These are phyloP conservation scores for Vitis hybrid DNA, from an alignment of 177 flowering plant genomes.

Conservation along the genomic window DNA sequence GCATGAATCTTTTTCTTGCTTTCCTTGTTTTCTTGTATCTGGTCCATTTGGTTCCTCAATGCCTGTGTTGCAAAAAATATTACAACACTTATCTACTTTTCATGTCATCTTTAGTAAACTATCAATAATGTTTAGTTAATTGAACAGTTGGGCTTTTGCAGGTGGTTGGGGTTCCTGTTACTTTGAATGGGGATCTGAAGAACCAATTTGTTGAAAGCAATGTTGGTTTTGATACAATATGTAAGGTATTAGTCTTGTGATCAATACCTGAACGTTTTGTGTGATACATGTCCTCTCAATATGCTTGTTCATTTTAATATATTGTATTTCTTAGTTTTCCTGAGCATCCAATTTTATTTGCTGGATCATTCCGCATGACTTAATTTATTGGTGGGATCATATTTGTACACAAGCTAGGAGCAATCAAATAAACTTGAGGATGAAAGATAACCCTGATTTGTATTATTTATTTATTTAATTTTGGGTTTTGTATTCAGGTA, in stretches of 20 bases:
- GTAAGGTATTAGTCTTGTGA: slow-evolving; percentile 58
- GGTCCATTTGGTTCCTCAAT: neutral
- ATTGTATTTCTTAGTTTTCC: neutral
- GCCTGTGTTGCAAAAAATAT: no score
- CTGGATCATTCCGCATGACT: neutral
- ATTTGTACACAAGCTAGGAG: neutral
- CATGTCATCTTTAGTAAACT: neutral
- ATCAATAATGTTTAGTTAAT: neutral
- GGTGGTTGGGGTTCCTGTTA: slow-evolving; percentile 98
- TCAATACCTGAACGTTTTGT: neutral
- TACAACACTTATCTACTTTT: neutral
- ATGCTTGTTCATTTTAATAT: neutral
- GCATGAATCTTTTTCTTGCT: neutral
- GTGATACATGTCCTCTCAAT: neutral
- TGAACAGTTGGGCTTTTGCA: slow-evolving; percentile 24
- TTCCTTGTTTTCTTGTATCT: neutral
- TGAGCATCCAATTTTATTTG: neutral
- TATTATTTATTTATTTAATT: slow-evolving; percentile 1
- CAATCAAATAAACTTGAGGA: neutral
- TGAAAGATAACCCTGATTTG: neutral
- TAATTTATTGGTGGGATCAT: neutral
- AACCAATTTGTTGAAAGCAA: slow-evolving; percentile 94
- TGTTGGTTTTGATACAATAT: slow-evolving; percentile 97
- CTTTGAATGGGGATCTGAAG: slow-evolving; percentile 91
- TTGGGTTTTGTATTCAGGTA: slow-evolving; percentile 48